A percentile compares a stretch with the other conserved stretches of the same genome.
phyloP scores from a whole-genome alignment of 805 yeast genomes.

The Phaffomyces opuntiae region DNA sequence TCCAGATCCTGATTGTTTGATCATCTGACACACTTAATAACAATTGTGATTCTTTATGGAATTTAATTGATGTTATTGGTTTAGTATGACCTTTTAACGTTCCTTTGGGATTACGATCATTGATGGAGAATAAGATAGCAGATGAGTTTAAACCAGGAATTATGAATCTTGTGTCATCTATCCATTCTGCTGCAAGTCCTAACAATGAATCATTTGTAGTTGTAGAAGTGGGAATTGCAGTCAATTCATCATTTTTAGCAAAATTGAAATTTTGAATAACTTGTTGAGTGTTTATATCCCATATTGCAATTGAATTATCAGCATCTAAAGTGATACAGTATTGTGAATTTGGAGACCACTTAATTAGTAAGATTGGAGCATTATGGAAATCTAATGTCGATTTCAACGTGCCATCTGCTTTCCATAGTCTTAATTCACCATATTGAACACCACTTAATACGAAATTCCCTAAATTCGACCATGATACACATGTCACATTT shows the following conservation, averaged over 20 bases:
- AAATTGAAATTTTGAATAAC: conserved; percentile 41
- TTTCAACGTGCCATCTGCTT: conserved; percentile 56
- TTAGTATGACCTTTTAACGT: conserved; percentile 59
- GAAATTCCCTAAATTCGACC: conserved; percentile 62
- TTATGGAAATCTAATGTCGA: conserved; percentile 48
- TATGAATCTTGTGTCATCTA: conserved; percentile 61
- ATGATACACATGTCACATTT: conserved; percentile 34
- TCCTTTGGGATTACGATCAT: conserved; percentile 41
- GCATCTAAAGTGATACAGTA: conserved; percentile 55
- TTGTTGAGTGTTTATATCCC: conserved; percentile 57
- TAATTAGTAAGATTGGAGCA: conserved; percentile 45
- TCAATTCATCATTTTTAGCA: conserved; percentile 8
- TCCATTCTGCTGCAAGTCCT: conserved; percentile 67
- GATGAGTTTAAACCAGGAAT: conserved; percentile 54
- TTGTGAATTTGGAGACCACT: conserved; percentile 55
- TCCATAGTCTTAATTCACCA: conserved; percentile 81
- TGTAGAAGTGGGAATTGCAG: too few relatives aligned
- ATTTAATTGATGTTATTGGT: conserved; percentile 46
- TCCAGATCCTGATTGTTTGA: conserved; percentile 67
- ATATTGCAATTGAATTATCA: conserved; percentile 46
- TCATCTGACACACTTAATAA: conserved; percentile 79
- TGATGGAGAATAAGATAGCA: conserved; percentile 48
- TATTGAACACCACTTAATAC: conserved; percentile 57
- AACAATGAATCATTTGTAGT: conserved; percentile 10
- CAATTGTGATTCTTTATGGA: conserved; percentile 43